A percentile compares a stretch with the other conserved stretches of the same genome.
Conservation (phyloP, 2,329 filamentous ascomycete species). For the Fusarium pseudoanthophilum region DNA sequence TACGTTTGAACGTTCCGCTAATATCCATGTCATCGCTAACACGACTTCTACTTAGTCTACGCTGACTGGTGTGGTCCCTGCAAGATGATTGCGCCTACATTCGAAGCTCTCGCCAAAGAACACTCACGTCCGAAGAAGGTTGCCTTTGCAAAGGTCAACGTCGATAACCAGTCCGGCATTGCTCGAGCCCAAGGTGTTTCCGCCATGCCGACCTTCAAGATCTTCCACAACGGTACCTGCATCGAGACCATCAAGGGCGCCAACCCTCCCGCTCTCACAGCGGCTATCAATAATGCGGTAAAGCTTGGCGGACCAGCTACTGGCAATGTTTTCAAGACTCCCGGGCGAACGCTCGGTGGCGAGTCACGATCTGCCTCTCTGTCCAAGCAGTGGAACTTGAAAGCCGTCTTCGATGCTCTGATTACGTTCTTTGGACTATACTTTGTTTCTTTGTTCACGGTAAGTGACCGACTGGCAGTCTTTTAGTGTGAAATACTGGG, state of each 20-base stretch:
- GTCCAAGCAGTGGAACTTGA: conserved; percentile 48
- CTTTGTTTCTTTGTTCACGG: conserved; percentile 69
- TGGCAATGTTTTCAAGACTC: conserved; percentile 62
- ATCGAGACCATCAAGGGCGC: conserved; percentile 84
- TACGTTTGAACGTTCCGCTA: conserved; percentile 56
- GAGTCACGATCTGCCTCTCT: conserved; percentile 30
- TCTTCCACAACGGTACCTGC: conserved; percentile 81
- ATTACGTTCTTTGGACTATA: conserved; percentile 70
- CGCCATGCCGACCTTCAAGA: conserved; percentile 94
- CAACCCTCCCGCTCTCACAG: conserved; percentile 78
- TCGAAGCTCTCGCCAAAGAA: conserved; percentile 83
- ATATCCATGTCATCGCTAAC: conserved; percentile 40
- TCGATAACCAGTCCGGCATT: conserved; percentile 83
- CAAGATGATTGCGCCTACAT: conserved; percentile 90
- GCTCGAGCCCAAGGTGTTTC: conserved; percentile 81
- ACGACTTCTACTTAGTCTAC: conserved; percentile 71
- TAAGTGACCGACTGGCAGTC: conserved; percentile 48
- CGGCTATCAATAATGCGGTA: conserved; percentile 77
- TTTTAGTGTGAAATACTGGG: neutral
- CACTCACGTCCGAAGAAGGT: conserved; percentile 84
- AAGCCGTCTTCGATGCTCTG: conserved; percentile 60
- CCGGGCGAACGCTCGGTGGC: conserved; percentile 68
- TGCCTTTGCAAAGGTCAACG: conserved; percentile 92
- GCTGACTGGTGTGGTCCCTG: conserved; percentile 96
- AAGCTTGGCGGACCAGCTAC: conserved; percentile 60